phyloP scores from a whole-genome alignment of 2,329 filamentous ascomycete species.

The Phyllosticta citribraziliensis region DNA sequence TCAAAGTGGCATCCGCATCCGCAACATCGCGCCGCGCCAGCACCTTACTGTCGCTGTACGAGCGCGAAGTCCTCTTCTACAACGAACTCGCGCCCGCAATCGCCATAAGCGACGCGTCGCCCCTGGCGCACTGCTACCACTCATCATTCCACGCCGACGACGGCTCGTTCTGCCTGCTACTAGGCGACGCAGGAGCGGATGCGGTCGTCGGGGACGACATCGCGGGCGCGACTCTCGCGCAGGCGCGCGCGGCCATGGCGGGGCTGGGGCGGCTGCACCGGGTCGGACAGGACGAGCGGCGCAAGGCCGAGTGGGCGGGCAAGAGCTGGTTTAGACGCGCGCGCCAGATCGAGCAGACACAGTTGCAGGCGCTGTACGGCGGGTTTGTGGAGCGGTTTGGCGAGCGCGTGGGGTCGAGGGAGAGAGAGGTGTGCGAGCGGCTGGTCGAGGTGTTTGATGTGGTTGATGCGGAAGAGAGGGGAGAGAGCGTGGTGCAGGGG shows the following conservation, averaged over 20 bases:
- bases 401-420: background rate
- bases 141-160: background rate
- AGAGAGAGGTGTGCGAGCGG: background rate
- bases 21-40: background rate
- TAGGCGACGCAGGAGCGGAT: background rate
- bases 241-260: background rate
- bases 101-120: background rate
- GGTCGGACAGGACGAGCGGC: background rate
- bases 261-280: constrained; percentile 1
- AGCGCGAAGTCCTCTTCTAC: constrained; percentile 2
- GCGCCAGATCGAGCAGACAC: background rate
- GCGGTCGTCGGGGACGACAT: background rate
- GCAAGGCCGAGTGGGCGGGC: background rate
- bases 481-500: background rate
- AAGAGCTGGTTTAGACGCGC: background rate
- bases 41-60: background rate
- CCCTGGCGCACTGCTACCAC: background rate
- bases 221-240: background rate
- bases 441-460: background rate
- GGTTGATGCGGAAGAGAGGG: background rate
- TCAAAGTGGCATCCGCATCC: background rate
- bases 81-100: background rate
- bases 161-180: background rate
- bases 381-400: background rate
- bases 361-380: background rate